phyloP scores from a whole-genome alignment of 495 filamentous ascomycete species.

The Neurospora sp. region DNA sequence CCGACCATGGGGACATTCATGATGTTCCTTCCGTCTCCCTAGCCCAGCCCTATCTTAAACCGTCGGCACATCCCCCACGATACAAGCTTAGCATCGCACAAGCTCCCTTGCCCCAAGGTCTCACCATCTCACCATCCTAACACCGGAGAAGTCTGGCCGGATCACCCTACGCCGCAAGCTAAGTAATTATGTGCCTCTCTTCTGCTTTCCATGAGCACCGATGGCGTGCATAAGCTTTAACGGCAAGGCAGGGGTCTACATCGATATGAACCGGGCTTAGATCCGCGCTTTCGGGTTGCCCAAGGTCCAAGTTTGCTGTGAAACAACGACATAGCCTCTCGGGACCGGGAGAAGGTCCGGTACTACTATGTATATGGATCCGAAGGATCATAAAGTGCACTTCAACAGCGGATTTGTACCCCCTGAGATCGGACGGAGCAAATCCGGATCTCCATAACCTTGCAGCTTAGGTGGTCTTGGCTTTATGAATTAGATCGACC shows the following conservation, averaged over 20 bases:
- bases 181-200: neutral
- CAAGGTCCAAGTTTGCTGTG: neutral
- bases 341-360: neutral
- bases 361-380: neutral
- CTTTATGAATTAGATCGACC: neutral
- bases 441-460: neutral
- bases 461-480: neutral
- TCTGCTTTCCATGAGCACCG: neutral
- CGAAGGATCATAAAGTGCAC: neutral
- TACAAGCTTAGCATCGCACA: no score
- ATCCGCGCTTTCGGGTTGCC: neutral
- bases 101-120: no score
- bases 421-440: neutral
- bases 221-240: neutral
- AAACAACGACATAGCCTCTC: neutral
- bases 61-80: no score
- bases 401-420: no score
- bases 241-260: neutral
- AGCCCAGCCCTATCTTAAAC: no score
- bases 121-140: no score
- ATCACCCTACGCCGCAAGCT: neutral
- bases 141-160: no score
- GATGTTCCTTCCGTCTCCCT: no score
- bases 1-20: no score
- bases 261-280: neutral